Base-by-base conservation (phyloP, 768 basidiomycete species). In the Lyophyllum decastes region DNA sequence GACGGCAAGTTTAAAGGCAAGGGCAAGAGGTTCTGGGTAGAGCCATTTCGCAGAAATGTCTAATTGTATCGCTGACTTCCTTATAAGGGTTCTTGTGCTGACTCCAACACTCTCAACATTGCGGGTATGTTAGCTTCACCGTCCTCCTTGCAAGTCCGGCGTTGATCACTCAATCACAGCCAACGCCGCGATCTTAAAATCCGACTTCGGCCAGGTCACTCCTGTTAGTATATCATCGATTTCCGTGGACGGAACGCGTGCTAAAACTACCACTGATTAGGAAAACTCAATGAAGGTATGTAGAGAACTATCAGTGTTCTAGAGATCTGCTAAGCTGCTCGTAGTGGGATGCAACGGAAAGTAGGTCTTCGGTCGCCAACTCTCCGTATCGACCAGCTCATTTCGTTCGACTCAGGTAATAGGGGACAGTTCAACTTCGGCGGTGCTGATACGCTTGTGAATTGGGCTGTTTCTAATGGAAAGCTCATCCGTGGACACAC, bases 401-500 rank as follows among this genome's bases (percentile, higher is more conserved):
- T 54, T 38, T 11, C 19, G 51, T 7, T 24, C n/a, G 6, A 16
- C 25, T 1, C 12, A 70, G 68, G 66, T 17, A 62, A 63, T 24
- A 69, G 71, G 10, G 69, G 69, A 38, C 41, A 47, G 12, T 77
- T 76, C 64, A 70, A 61, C 45, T 77, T 69, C 50, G 57, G 58
- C 14, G 65, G 63, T 19, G 52, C 72, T 3, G 78, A 79, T 53
- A 60, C 64, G 17, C 72, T 79, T 34, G 76, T 80, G 51, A 74
- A 76, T 62, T 77, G 75, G 74, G 77, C 78, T 27, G 61, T 62
- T 11, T 67, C 72, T 17, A 74, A 76, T 55, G 73, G 73, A 45
- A 76, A 78, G 54, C 63, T 74, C 60, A 73, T 79, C 54, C 75
- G 76, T 61, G 78, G 76, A 17, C 77, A 76, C 64, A 76, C 73